A percentile compares a stretch with the other conserved stretches of the same genome.
Conservation (phyloP, 1,284 basidiomycete species). For the Papiliotrema fonsecae region DNA sequence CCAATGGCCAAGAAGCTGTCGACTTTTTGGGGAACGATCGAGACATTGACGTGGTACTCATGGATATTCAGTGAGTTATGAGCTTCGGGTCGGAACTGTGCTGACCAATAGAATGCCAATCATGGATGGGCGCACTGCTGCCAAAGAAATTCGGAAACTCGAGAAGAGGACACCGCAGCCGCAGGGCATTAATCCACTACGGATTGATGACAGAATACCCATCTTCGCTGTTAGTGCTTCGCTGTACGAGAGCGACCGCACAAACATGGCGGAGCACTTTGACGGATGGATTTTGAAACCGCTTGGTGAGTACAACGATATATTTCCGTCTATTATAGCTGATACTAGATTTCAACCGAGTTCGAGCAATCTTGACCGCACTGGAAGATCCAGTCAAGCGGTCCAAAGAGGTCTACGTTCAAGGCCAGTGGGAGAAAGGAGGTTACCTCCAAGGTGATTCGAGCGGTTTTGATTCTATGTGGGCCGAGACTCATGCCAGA, state of each 20-base stretch:
- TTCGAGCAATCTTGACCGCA: slow-evolving; percentile 59
- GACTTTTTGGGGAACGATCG: slow-evolving; percentile 58
- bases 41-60: slow-evolving; percentile 65
- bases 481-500: neutral
- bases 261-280: slow-evolving; percentile 61
- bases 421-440: slow-evolving; percentile 66
- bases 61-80: slow-evolving; percentile 71
- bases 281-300: slow-evolving; percentile 87
- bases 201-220: slow-evolving; percentile 65
- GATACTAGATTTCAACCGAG: slow-evolving; percentile 59
- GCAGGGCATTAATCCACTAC: slow-evolving; percentile 17
- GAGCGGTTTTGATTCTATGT: neutral
- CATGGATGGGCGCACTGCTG: slow-evolving; percentile 69
- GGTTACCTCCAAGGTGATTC: slow-evolving; percentile 56
- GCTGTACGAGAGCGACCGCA: slow-evolving; percentile 60
- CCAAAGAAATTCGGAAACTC: slow-evolving; percentile 61
- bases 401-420: slow-evolving; percentile 56
- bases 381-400: slow-evolving; percentile 58
- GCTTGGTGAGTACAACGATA: slow-evolving; percentile 52
- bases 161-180: slow-evolving; percentile 47
- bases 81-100: neutral
- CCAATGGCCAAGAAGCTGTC: slow-evolving; percentile 72
- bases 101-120: slow-evolving; percentile 65
- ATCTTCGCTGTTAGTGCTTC: slow-evolving; percentile 82
- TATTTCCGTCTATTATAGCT: too few species aligned